Evolutionary conservation across 1,139 yeast genomes (phyloP).

Genomic region (Yamadazyma spencermartinsiae): DNA sequence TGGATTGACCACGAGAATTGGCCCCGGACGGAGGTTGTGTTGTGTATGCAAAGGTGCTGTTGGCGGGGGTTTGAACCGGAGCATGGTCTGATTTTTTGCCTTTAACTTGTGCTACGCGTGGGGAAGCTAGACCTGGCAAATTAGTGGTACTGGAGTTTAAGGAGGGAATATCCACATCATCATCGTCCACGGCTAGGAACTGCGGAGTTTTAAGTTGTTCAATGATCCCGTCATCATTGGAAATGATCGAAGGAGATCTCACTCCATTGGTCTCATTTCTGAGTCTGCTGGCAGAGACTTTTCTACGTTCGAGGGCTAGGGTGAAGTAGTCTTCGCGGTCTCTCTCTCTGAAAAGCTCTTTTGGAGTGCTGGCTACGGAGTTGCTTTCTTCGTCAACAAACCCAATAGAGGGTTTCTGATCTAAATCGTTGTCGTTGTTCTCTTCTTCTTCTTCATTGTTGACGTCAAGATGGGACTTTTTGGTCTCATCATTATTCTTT

Average conservation of each 20-base stretch:
- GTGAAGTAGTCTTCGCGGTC: constrained; percentile 15
- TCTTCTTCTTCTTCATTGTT: constrained; percentile 54
- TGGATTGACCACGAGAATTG: background rate
- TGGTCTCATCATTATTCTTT: background rate
- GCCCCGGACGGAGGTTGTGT: background rate
- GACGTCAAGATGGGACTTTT: constrained; percentile 1
- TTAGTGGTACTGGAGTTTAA: constrained; percentile 15
- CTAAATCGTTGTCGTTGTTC: constrained; percentile 17
- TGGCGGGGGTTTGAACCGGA: constrained; percentile 5
- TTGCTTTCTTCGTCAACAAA: constrained; percentile 29
- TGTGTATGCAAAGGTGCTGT: constrained; percentile 2
- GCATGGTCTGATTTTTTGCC: background rate
- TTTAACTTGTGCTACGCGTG: constrained; percentile 2
- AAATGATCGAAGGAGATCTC: constrained; percentile 35
- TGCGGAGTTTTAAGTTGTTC: constrained; percentile 39
- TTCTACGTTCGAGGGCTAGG: constrained; percentile 13
- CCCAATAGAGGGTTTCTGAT: constrained; percentile 29
- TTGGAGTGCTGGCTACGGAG: constrained; percentile 10
- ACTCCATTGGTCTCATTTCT: constrained; percentile 11
- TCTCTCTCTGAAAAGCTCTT: constrained; percentile 15
- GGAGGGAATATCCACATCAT: constrained; percentile 19
- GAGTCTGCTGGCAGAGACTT: constrained; percentile 7
- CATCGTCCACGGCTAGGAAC: constrained; percentile 34
- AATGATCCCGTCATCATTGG: constrained; percentile 40
- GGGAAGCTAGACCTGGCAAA: constrained; percentile 8